Conservation (phyloP, 805 yeast species). For the Zygotorulaspora sp. region DNA sequence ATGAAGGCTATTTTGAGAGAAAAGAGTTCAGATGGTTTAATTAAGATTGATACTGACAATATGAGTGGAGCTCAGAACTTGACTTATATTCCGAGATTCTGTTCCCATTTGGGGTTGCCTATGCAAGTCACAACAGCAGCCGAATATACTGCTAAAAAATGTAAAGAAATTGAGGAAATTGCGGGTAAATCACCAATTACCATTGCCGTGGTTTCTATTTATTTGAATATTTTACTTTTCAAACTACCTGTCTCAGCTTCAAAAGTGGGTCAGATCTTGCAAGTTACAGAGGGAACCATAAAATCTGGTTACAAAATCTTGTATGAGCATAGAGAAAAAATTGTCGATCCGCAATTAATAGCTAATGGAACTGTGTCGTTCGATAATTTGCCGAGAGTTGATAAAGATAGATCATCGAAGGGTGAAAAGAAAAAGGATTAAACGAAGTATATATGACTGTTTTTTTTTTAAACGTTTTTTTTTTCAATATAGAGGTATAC, state of each 20-base stretch:
- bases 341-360: slow-evolving; percentile 43
- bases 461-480: too few species aligned
- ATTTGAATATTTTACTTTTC: slow-evolving; percentile 88
- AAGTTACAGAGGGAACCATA: slow-evolving; percentile 96
- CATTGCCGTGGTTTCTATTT: slow-evolving; percentile 94
- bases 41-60: slow-evolving; percentile 41
- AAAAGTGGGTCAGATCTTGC: slow-evolving; percentile 85
- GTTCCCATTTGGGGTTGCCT: slow-evolving; percentile 86
- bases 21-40: slow-evolving; percentile 37
- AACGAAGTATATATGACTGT: too few species aligned
- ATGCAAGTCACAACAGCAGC: slow-evolving; percentile 88
- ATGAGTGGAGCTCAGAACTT: slow-evolving; percentile 81
- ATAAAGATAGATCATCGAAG: slow-evolving; percentile 27
- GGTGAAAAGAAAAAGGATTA: slow-evolving; percentile 16
- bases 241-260: slow-evolving; percentile 70
- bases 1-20: slow-evolving; percentile 64
- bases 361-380: slow-evolving; percentile 30
- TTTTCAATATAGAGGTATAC: too few species aligned
- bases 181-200: slow-evolving; percentile 97
- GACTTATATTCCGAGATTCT: slow-evolving; percentile 90
- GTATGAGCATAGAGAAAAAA: slow-evolving; percentile 63
- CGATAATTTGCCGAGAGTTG: slow-evolving; percentile 32
- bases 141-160: slow-evolving; percentile 83
- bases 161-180: slow-evolving; percentile 86
- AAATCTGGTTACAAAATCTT: slow-evolving; percentile 84